These are phyloP conservation scores for Pyricularia sp. DNA, from an alignment of 2,329 filamentous ascomycete genomes.

Conservation along the genomic window DNA sequence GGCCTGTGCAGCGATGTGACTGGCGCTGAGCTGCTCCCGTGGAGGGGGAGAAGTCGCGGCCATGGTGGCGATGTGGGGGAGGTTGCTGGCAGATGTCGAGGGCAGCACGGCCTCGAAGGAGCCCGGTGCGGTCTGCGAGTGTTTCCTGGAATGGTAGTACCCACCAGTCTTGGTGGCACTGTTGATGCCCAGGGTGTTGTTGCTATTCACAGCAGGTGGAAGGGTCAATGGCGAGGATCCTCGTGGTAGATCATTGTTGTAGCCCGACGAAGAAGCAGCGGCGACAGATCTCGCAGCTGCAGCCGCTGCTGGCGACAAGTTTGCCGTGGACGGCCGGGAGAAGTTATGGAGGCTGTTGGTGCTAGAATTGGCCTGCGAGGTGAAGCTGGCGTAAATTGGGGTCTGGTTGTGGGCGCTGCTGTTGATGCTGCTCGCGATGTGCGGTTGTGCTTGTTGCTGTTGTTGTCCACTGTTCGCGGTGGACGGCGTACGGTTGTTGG, in stretches of 20 bases:
- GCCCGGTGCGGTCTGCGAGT: constrained; percentile 57
- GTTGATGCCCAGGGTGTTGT: constrained; percentile 14
- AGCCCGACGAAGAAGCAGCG: constrained; percentile 4
- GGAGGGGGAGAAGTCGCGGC: constrained; percentile 14
- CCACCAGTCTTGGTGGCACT: constrained; percentile 11
- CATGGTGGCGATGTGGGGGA: constrained; percentile 32
- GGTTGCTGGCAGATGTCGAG: constrained; percentile 43
- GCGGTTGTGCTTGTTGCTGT: constrained; percentile 24
- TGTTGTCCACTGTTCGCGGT: constrained; percentile 12
- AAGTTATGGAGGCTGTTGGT: constrained; percentile 40
- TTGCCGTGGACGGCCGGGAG: constrained; percentile 35
- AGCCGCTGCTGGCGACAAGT: constrained; percentile 17
- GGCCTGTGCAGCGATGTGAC: constrained; percentile 68
- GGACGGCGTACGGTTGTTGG: not conserved
- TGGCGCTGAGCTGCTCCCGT: constrained; percentile 40
- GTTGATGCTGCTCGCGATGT: not conserved
- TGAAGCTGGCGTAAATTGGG: constrained; percentile 35
- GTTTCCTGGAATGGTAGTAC: constrained; percentile 42
- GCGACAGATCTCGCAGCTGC: constrained; percentile 7
- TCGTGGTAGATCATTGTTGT: constrained; percentile 1
- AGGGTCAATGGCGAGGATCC: constrained; percentile 6
- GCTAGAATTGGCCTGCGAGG: constrained; percentile 33
- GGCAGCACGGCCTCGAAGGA: constrained; percentile 64
- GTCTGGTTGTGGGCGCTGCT: constrained; percentile 19
- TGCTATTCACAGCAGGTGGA: constrained; percentile 11